Conservation (phyloP, 1,284 basidiomycete genomes). For the Fomitopsis pinicola region DNA sequence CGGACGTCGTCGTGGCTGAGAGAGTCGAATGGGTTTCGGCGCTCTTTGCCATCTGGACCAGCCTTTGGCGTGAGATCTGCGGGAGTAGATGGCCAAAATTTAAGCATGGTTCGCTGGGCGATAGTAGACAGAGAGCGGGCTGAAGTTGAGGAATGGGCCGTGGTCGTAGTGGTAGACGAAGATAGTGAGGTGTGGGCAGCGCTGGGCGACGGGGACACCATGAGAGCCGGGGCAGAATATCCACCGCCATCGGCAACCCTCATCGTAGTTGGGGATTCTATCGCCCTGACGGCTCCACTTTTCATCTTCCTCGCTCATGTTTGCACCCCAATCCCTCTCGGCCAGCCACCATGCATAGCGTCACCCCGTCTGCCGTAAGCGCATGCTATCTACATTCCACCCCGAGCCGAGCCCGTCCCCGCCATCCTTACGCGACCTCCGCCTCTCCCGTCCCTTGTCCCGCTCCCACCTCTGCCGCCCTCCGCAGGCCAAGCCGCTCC, state of each 20-base stretch:
- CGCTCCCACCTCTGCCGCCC: slow-evolving; percentile 14
- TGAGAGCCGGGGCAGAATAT: background rate
- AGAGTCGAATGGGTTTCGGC: slow-evolving; percentile 68
- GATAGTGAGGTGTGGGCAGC: background rate
- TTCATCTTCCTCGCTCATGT: background rate
- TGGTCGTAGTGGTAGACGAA: background rate
- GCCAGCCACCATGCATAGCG: background rate
- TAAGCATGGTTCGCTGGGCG: slow-evolving; percentile 44
- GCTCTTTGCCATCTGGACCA: slow-evolving; percentile 45
- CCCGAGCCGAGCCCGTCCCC: background rate
- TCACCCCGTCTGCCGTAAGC: background rate
- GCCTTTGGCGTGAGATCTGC: slow-evolving; percentile 75
- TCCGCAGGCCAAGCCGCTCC: slow-evolving; percentile 23
- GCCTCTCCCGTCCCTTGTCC: slow-evolving; percentile 17
- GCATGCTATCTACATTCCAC: background rate
- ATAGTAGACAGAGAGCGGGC: slow-evolving; percentile 7
- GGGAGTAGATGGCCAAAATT: slow-evolving; percentile 60
- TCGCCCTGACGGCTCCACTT: background rate
- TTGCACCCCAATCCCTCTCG: background rate
- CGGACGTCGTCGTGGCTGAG: slow-evolving; percentile 23
- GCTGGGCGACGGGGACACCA: background rate
- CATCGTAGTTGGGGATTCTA: background rate
- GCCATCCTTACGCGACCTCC: slow-evolving; percentile 11
- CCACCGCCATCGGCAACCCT: background rate
- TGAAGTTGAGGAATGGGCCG: background rate